These are phyloP conservation scores for Xerocomellus amylosporus DNA, from an alignment of 768 basidiomycete genomes.

Conservation along the genomic window DNA sequence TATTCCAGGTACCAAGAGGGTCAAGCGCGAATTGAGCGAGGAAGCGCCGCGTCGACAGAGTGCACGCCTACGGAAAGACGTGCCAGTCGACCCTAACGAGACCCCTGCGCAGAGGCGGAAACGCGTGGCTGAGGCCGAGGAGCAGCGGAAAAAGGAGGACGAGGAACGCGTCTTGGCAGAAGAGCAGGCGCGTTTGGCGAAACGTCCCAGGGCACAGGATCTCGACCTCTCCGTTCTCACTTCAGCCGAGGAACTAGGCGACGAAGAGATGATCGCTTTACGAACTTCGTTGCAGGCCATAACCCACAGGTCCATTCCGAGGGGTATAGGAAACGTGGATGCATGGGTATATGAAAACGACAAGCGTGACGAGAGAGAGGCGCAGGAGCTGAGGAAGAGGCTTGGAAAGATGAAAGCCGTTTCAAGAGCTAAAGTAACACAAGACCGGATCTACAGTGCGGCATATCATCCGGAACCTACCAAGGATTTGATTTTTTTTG, in stretches of 20 bases:
- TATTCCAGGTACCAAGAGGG: conserved; percentile 52
- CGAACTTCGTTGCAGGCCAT: conserved; percentile 43
- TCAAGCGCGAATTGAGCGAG: conserved; percentile 46
- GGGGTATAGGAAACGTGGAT: conserved; percentile 44
- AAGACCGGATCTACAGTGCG: conserved; percentile 71
- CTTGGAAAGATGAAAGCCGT: conserved; percentile 60
- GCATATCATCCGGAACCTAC: conserved; percentile 77
- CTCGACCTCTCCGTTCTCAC: conserved; percentile 57
- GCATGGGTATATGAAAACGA: conserved; percentile 51
- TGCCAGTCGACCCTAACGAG: conserved; percentile 53
- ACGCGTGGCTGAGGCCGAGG: conserved; percentile 63
- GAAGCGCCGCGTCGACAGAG: conserved; percentile 64
- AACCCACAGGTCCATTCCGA: conserved; percentile 36
- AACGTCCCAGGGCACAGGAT: conserved; percentile 65
- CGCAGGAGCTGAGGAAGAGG: conserved; percentile 51
- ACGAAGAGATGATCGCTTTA: conserved; percentile 47
- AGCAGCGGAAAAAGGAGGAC: conserved; percentile 56
- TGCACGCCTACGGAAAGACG: conserved; percentile 52
- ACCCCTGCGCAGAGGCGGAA: conserved; percentile 59
- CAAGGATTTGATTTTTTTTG: conserved; percentile 85
- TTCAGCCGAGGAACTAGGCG: conserved; percentile 44
- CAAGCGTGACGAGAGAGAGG: conserved; percentile 45
- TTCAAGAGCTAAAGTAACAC: conserved; percentile 77
- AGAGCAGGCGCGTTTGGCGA: conserved; percentile 59
- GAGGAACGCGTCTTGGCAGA: conserved; percentile 60